Evolutionary conservation across 768 basidiomycete genomes (phyloP).

Genomic region (Pholiota molesta): DNA sequence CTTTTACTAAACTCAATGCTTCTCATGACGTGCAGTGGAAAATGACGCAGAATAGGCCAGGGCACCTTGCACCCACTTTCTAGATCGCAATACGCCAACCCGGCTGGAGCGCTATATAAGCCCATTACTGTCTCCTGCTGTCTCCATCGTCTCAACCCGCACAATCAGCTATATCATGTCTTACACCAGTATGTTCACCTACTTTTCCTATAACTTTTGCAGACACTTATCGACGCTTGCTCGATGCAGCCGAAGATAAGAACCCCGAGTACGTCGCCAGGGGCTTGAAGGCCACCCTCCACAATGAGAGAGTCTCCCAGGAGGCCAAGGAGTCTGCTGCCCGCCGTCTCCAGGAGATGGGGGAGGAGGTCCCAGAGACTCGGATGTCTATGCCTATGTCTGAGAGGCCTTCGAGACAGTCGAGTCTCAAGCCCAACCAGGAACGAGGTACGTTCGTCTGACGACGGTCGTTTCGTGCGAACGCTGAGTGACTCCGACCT

Average conservation of each 20-base stretch:
- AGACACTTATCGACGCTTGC: not conserved
- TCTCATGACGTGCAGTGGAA: not conserved
- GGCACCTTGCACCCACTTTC: not conserved
- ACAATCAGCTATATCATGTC: not conserved
- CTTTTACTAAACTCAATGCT: too few species aligned
- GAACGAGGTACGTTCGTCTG: not conserved
- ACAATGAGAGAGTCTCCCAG: slow-evolving; percentile 58
- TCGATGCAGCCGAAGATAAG: not conserved
- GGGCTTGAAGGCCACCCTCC: slow-evolving; percentile 57
- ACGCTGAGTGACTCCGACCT: slow-evolving; percentile 13
- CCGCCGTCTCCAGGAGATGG: slow-evolving; percentile 33
- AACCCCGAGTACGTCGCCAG: slow-evolving; percentile 33
- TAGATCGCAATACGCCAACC: not conserved
- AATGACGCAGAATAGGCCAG: not conserved
- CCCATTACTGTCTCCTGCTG: not conserved
- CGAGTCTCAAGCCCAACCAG: not conserved
- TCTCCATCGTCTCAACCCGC: not conserved
- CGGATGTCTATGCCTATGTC: too few species aligned
- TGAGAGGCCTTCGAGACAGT: not conserved
- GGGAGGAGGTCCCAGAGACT: not conserved
- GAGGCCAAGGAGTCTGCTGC: slow-evolving; percentile 52
- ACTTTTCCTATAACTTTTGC: not conserved
- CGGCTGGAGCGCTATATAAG: not conserved
- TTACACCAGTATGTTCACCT: not conserved
- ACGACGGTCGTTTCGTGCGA: not conserved